Percentiles rank a stretch among this genome's conserved stretches.
These are phyloP conservation scores for Ascocoryne sarcoides DNA, from an alignment of 2,329 filamentous ascomycete species.

Conservation along the genomic window DNA sequence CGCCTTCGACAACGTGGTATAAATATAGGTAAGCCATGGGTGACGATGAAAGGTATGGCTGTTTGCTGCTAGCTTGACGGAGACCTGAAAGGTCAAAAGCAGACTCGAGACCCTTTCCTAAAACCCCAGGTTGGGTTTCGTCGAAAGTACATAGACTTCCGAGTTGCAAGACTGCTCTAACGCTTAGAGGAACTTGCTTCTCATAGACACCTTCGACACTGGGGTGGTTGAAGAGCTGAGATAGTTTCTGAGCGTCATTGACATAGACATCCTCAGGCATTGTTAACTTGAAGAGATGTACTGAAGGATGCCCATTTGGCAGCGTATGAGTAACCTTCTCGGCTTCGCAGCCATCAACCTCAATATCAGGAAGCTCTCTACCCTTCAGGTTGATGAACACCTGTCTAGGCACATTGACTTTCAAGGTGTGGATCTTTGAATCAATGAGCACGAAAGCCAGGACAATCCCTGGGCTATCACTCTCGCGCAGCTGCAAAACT, in stretches of 20 bases:
- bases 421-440: constrained; percentile 79
- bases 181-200: constrained; percentile 77
- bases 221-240: constrained; percentile 76
- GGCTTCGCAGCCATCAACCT: constrained; percentile 75
- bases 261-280: constrained; percentile 85
- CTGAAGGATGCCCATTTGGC: constrained; percentile 89
- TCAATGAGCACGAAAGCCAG: constrained; percentile 88
- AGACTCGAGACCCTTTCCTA: constrained; percentile 85
- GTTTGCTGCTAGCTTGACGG: constrained; percentile 55
- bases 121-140: constrained; percentile 76
- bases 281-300: constrained; percentile 88
- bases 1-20: constrained; percentile 84
- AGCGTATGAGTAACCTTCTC: constrained; percentile 91
- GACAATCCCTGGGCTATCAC: constrained; percentile 78
- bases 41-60: constrained; percentile 67
- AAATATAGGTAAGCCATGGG: constrained; percentile 80
- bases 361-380: constrained; percentile 79
- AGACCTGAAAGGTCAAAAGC: constrained; percentile 82
- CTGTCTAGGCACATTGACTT: constrained; percentile 79
- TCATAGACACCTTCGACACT: constrained; percentile 98
- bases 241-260: constrained; percentile 73
- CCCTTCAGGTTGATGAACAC: constrained; percentile 88
- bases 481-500: constrained; percentile 75
- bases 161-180: constrained; percentile 79
- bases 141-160: constrained; percentile 93